Evolutionary conservation across 306 rosid species (phyloP).

Genomic region (Dryas drummondii): DNA sequence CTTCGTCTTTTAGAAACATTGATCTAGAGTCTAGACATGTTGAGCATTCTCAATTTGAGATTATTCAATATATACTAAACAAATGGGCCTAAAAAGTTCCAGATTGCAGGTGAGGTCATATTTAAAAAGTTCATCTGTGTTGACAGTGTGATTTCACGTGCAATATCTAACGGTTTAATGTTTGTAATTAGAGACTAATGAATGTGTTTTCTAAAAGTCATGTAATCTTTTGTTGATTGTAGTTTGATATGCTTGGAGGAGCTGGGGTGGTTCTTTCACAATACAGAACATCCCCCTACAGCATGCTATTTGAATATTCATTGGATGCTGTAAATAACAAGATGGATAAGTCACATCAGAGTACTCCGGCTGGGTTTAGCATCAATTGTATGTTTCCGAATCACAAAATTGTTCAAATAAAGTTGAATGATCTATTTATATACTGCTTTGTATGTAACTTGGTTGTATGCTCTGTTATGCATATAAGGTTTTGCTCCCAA

Average conservation of each 20-base stretch:
- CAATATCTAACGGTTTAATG: not conserved
- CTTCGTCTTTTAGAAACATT: no score
- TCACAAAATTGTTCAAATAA: conserved; percentile 12
- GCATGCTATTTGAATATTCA: conserved; percentile 7
- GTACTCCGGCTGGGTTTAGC: conserved; percentile 4
- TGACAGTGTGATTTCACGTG: conserved; percentile 10
- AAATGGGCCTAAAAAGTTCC: not conserved
- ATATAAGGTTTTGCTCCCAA: not conserved
- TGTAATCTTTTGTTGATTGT: not conserved
- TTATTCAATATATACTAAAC: not conserved
- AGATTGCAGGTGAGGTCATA: not conserved
- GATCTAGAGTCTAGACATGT: not conserved
- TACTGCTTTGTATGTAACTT: not conserved
- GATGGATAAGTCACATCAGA: conserved; percentile 11
- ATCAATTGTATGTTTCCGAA: conserved; percentile 27
- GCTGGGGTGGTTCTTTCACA: not conserved
- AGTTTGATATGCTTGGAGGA: conserved; percentile 15
- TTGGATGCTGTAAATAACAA: not conserved
- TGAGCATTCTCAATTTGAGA: not conserved
- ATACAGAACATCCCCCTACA: not conserved
- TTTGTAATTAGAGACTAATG: not conserved
- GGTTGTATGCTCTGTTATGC: not conserved
- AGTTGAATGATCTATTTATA: not conserved
- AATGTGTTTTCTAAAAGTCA: not conserved
- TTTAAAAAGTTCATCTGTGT: conserved; percentile 1